phyloP scores from a whole-genome alignment of 2,329 filamentous ascomycete species.

The Ceratocystis cubensis region DNA sequence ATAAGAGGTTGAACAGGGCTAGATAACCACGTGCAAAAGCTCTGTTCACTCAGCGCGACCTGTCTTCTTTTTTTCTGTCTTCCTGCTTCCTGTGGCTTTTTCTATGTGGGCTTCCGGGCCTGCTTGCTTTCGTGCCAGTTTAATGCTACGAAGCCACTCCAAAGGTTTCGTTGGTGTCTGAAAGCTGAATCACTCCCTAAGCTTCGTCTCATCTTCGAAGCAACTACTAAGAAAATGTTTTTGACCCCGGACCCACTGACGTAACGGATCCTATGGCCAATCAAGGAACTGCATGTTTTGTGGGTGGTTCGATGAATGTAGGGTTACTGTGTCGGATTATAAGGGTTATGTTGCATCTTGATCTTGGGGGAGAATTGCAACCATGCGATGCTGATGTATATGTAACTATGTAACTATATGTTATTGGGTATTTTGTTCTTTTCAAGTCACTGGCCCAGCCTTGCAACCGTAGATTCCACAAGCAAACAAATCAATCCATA shows the following conservation, averaged over 20 bases:
- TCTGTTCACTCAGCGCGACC: not conserved
- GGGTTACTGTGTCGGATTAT: not conserved
- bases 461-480: not conserved
- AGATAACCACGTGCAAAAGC: not conserved
- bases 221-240: not conserved
- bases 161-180: conserved; percentile 4
- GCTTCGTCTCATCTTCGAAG: conserved; percentile 4
- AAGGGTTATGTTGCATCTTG: not conserved
- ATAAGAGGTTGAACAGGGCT: not conserved
- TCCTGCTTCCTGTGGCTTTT: too few relatives aligned
- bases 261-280: not conserved
- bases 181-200: not conserved
- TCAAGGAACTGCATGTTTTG: not conserved
- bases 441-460: not conserved
- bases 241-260: not conserved
- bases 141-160: not conserved
- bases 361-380: not conserved
- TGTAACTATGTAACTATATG: not conserved
- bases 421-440: not conserved
- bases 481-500: too few relatives aligned
- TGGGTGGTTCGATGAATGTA: not conserved
- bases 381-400: not conserved
- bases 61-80: not conserved
- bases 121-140: too few relatives aligned
- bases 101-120: too few relatives aligned